A percentile compares a stretch with the other conserved stretches of the same genome.
Conservation (phyloP, 2,329 filamentous ascomycete species). For the Colletotrichum sp. region DNA sequence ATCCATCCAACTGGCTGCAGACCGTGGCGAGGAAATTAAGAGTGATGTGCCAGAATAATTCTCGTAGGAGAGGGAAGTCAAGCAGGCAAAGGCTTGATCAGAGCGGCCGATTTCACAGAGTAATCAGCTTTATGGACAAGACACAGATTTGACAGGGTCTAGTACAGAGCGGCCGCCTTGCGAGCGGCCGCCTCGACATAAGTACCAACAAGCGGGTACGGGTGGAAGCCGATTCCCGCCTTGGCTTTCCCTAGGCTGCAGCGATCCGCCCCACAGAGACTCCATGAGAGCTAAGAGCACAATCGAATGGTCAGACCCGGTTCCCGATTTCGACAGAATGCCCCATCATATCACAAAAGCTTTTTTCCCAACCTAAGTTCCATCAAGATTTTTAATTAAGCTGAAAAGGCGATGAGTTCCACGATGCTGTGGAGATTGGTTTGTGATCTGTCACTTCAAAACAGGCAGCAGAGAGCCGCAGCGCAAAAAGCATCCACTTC, state of each 20-base stretch:
- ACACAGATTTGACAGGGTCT: neutral
- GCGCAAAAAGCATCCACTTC: neutral
- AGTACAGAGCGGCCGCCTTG: neutral
- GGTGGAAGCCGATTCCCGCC: neutral
- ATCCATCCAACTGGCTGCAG: neutral
- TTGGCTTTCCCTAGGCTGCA: neutral
- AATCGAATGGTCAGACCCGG: neutral
- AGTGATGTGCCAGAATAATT: neutral
- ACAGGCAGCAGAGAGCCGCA: neutral
- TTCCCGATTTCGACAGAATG: neutral
- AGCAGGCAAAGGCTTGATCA: neutral
- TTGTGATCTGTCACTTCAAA: neutral
- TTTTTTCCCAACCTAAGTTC: neutral
- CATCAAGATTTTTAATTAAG: neutral
- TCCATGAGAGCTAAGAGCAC: neutral
- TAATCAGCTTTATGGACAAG: neutral
- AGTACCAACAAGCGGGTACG: neutral
- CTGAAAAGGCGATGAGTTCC: neutral
- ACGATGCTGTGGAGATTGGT: neutral
- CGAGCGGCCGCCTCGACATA: neutral
- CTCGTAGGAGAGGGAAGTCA: neutral
- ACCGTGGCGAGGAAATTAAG: neutral
- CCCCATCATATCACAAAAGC: neutral
- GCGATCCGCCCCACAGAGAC: neutral
- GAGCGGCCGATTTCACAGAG: neutral